phyloP scores from a whole-genome alignment of 768 basidiomycete genomes.

The Macrocybe gigantea region DNA sequence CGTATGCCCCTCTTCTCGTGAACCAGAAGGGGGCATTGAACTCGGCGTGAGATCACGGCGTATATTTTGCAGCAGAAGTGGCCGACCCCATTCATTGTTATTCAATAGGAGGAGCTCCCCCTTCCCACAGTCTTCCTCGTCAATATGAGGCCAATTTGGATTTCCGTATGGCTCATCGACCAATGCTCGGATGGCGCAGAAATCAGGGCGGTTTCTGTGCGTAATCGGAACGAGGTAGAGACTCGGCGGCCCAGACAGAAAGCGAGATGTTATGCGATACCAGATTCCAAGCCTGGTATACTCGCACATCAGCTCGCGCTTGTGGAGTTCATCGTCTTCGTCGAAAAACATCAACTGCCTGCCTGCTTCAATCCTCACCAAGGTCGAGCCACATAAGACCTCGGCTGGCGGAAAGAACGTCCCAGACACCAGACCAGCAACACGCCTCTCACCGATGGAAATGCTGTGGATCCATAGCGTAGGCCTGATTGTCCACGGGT shows the following conservation, averaged over 20 bases:
- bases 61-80: conserved; percentile 49
- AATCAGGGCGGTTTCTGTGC: conserved; percentile 48
- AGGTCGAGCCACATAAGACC: conserved; percentile 25
- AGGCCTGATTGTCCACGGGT: conserved; percentile 59
- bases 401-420: conserved; percentile 45
- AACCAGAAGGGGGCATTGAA: conserved; percentile 47
- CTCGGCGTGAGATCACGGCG: conserved; percentile 62
- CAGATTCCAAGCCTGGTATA: conserved; percentile 60
- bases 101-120: conserved; percentile 51
- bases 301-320: conserved; percentile 50
- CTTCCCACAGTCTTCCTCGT: conserved; percentile 33
- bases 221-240: conserved; percentile 65
- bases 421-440: conserved; percentile 66
- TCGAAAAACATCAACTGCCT: conserved; percentile 29
- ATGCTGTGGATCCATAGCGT: conserved; percentile 63
- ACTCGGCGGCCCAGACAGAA: conserved; percentile 43
- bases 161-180: conserved; percentile 44
- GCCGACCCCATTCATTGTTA: conserved; percentile 47
- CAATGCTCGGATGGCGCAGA: conserved; percentile 43
- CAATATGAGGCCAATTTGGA: conserved; percentile 49
- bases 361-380: conserved; percentile 29
- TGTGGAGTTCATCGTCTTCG: conserved; percentile 38
- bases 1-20: conserved; percentile 36
- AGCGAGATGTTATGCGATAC: conserved; percentile 57
- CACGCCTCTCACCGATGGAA: conserved; percentile 37